phyloP scores from a whole-genome alignment of 176 grass and related monocot genomes.

The Saccharum officinarum region DNA sequence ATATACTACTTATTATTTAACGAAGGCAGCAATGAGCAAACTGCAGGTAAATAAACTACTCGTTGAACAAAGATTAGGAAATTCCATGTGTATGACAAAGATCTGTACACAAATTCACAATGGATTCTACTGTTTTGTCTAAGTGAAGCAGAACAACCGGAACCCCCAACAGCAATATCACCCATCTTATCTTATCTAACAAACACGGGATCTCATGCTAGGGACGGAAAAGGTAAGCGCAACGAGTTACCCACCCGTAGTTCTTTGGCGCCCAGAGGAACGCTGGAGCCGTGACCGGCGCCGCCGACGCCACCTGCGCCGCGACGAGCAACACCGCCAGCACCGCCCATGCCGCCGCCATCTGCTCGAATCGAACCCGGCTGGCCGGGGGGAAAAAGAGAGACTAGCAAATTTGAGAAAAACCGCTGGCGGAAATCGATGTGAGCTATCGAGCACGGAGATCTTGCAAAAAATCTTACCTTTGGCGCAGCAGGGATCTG shows the following conservation, averaged over 20 bases:
- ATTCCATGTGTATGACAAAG: not conserved
- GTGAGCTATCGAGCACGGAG: not conserved
- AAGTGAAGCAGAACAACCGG: not conserved
- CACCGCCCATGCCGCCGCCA: constrained; percentile 35
- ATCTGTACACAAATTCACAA: not conserved
- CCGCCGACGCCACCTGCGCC: constrained; percentile 12
- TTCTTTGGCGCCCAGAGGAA: constrained; percentile 77
- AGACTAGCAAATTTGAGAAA: not conserved
- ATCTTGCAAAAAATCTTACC: constrained; percentile 26
- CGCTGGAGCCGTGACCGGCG: constrained; percentile 47
- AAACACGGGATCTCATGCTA: constrained; percentile 26
- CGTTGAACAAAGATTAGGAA: not conserved
- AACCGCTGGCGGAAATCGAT: not conserved
- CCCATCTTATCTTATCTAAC: constrained; percentile 1
- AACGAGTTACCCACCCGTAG: constrained; percentile 60
- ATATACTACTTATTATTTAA: not conserved
- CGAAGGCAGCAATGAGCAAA: not conserved
- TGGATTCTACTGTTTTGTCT: not conserved
- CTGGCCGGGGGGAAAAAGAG: not conserved
- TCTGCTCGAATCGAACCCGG: constrained; percentile 33
- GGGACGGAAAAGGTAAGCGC: not conserved
- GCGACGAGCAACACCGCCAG: constrained; percentile 35
- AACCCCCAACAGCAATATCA: not conserved
- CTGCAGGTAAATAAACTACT: not conserved
- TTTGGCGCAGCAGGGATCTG: constrained; percentile 1